Percentiles rank a stretch among this genome's conserved stretches.
Conservation (phyloP, 2,329 filamentous ascomycete species). For the Nemania serpens region DNA sequence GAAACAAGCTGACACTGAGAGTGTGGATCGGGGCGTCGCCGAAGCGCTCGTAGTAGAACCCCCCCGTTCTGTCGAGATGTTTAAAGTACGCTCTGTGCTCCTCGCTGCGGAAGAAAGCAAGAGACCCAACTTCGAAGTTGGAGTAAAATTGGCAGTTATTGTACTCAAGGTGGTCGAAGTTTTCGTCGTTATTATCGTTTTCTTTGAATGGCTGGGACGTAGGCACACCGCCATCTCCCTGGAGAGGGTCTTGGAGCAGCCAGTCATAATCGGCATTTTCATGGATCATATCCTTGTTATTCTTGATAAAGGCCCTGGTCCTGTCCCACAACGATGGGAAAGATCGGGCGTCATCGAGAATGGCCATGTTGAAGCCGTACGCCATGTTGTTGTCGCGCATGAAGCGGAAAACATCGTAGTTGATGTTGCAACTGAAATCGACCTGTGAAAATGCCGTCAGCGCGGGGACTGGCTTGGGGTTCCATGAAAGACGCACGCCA, state of each 20-base stretch:
- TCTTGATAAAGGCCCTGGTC: constrained; percentile 52
- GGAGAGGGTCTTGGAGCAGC: constrained; percentile 46
- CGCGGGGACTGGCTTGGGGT: neutral
- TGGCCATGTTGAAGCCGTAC: constrained; percentile 67
- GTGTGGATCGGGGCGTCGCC: constrained; percentile 57
- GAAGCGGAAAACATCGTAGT: constrained; percentile 85
- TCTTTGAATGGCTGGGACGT: neutral
- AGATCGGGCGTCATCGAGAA: constrained; percentile 50
- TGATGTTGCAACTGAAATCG: constrained; percentile 63
- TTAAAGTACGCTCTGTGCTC: constrained; percentile 54
- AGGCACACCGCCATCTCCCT: constrained; percentile 14
- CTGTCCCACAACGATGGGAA: constrained; percentile 52
- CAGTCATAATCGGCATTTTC: constrained; percentile 55
- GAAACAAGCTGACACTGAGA: constrained; percentile 58
- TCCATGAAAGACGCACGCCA: constrained; percentile 50
- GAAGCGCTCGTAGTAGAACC: constrained; percentile 53
- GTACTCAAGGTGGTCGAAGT: constrained; percentile 46
- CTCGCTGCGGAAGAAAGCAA: constrained; percentile 55
- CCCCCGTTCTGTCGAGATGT: constrained; percentile 53
- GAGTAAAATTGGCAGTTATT: constrained; percentile 57
- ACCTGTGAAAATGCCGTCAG: constrained; percentile 47
- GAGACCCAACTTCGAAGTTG: constrained; percentile 59
- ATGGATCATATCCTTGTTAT: constrained; percentile 50
- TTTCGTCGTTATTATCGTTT: constrained; percentile 19
- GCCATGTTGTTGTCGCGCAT: constrained; percentile 84